Evolutionary conservation across 139 green algal genomes (phyloP).

Genomic region (Chlorella vulgaris): DNA sequence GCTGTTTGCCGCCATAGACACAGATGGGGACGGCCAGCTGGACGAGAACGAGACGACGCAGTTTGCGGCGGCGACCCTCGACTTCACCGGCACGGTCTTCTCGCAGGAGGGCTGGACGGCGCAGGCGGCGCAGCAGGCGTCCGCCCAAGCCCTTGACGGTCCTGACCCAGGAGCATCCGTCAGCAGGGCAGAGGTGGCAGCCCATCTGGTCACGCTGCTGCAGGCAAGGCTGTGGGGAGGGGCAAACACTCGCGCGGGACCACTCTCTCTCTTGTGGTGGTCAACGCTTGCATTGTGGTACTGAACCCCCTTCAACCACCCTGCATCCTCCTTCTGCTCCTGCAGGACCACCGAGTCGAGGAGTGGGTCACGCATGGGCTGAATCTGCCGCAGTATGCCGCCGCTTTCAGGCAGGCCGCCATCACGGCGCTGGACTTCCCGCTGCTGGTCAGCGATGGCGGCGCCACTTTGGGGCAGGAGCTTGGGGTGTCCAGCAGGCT

Average conservation of each 20-base stretch:
- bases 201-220: conserved; percentile 7
- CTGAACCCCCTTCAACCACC: neutral
- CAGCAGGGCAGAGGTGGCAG: neutral
- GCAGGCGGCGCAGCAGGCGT: neutral
- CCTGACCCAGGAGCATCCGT: neutral
- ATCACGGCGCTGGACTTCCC: conserved; percentile 28
- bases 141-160: neutral
- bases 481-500: conserved; percentile 14
- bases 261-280: neutral
- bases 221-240: neutral
- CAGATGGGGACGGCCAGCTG: neutral
- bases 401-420: conserved; percentile 7
- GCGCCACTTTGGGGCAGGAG: neutral
- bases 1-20: conserved; percentile 3
- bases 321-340: no score
- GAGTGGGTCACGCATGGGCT: conserved; percentile 24
- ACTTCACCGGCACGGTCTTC: no score
- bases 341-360: conserved; percentile 21
- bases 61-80: neutral
- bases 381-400: conserved; percentile 14
- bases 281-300: neutral
- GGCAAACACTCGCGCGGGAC: no score
- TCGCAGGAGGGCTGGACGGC: conserved; percentile 4
- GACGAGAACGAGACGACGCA: neutral
- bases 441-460: conserved; percentile 1